These are phyloP conservation scores for Penicillium silybi DNA, from an alignment of 495 filamentous ascomycete species.

Conservation along the genomic window DNA sequence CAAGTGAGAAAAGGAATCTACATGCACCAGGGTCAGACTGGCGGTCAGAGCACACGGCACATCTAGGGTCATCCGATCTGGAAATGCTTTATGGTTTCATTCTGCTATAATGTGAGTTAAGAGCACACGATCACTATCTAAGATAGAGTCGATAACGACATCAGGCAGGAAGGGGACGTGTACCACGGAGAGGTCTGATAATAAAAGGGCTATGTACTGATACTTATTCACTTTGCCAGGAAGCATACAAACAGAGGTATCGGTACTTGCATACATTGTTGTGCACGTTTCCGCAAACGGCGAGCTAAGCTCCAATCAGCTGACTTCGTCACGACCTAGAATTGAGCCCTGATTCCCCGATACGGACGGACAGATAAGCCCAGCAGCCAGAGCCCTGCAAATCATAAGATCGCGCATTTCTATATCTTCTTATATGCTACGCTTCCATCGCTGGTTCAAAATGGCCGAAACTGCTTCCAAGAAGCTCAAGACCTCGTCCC, in stretches of 20 bases:
- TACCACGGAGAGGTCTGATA: neutral
- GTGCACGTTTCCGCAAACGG: neutral
- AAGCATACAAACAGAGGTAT: neutral
- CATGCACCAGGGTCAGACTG: conserved; percentile 1
- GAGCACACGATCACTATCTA: neutral
- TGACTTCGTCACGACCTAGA: conserved; percentile 6
- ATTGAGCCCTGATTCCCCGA: conserved; percentile 22
- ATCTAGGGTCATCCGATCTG: neutral
- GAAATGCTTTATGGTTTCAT: neutral
- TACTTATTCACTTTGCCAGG: neutral
- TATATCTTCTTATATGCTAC: conserved; percentile 20
- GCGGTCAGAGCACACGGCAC: conserved; percentile 12
- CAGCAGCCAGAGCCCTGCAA: conserved; percentile 14
- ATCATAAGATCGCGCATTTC: conserved; percentile 9
- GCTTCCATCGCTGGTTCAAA: conserved; percentile 34
- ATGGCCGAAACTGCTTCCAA: conserved; percentile 67
- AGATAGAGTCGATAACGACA: neutral
- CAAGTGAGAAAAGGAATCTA: neutral
- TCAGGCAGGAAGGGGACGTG: neutral
- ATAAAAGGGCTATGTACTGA: neutral
- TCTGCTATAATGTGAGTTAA: neutral
- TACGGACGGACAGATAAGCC: conserved; percentile 18
- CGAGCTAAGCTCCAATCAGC: neutral
- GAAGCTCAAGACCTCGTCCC: conserved; percentile 60
- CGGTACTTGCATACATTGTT: neutral